Evolutionary conservation across 768 basidiomycete species (phyloP), one percentile per base, ranked within the genome.

Genomic region (Russula emetica): DNA sequence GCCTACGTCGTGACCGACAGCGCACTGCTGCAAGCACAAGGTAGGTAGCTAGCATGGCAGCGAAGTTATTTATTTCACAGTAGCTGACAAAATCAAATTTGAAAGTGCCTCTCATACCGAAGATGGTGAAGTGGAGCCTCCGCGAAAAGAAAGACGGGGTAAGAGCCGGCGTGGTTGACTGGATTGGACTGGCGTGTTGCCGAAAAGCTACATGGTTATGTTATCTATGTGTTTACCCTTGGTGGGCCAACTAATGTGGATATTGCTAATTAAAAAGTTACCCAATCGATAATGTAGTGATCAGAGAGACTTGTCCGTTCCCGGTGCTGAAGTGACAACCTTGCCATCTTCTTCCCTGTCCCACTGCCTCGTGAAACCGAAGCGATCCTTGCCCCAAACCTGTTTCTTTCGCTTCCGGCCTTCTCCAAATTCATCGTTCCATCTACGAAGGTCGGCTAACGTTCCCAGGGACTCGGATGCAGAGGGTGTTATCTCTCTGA

Each of bases 361-460:
- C 30, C 74, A 69, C 67, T 78, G 76, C 69, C 85, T 79, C 11
- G 84, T 81, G 74, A 96, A 97, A 22, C 94, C 94, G 73, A 98
- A 98, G 53, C 82, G 81, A 62, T 86, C 92, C 70, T 88, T 92
- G 28, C 94, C 95, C 84, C 94, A 94, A 38, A 88, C 86, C 70
- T 86, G 85, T 70, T 82, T 82, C 70, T 80, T 86, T 58, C 81
- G 83, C 66, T 78, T 82, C 20, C 83, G 77, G 6, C 92, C 93
- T 73, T 96, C 94, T 28, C 95, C 94, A 74, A 94, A 95, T 72
- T 95, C 90, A 53, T 94, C 90, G 65, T 96, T 94, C 92, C 92
- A 95, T 76, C 87, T 89, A 50, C 87, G 82, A 50, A 94, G 77
- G 61, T 89, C 88, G 1, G 85, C 76, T 38, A 92, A 82, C 55